These are phyloP conservation scores for Tetracladium marchalianum DNA, from an alignment of 495 filamentous ascomycete species.

Conservation along the genomic window DNA sequence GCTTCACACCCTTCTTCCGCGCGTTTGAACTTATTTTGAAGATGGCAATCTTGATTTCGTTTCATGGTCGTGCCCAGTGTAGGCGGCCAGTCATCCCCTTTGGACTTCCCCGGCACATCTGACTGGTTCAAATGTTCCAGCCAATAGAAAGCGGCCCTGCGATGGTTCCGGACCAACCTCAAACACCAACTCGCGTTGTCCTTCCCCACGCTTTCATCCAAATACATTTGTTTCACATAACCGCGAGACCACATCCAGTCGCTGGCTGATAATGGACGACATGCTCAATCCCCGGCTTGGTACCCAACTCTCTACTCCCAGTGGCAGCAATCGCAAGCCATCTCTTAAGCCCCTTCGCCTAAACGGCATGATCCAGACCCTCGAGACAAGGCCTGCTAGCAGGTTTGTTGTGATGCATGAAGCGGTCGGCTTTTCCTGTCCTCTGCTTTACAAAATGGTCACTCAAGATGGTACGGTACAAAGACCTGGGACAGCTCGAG, in stretches of 20 bases:
- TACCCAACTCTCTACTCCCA: background rate
- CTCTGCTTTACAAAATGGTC: constrained; percentile 3
- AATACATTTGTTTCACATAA: constrained; percentile 5
- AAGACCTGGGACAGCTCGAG: constrained; percentile 3
- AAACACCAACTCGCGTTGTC: constrained; percentile 3
- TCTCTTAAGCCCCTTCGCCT: constrained; percentile 12
- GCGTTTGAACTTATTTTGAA: no score
- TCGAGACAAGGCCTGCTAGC: background rate
- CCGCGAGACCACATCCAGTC: constrained; percentile 1
- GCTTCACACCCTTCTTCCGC: no score
- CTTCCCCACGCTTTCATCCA: background rate
- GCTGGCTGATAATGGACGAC: constrained; percentile 4
- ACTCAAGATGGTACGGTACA: constrained; percentile 8
- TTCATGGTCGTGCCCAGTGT: no score
- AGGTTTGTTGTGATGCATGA: background rate
- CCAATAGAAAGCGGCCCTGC: constrained; percentile 11
- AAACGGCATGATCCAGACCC: constrained; percentile 3
- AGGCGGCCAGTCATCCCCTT: no score
- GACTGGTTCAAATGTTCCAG: background rate
- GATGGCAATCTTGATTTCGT: no score
- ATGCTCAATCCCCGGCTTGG: background rate
- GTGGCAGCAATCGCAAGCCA: constrained; percentile 1
- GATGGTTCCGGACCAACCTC: constrained; percentile 7
- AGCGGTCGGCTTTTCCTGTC: constrained; percentile 5
- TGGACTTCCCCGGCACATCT: no score